Base-by-base conservation (phyloP, 768 basidiomycete species). In the Mycena leptocephala region DNA sequence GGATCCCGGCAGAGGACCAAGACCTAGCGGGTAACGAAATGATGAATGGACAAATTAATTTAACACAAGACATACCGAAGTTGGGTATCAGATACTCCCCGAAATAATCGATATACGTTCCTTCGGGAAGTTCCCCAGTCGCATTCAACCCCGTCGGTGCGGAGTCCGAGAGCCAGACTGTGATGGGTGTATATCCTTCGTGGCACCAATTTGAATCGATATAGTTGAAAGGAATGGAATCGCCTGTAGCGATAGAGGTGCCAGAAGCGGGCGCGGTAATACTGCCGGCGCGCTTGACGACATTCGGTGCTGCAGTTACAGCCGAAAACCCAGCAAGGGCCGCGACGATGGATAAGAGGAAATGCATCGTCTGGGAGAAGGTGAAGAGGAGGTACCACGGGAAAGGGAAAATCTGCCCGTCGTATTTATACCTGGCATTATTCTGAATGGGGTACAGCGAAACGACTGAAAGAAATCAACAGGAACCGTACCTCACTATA, bases 181-280 rank as follows among this genome's bases (percentile, higher is more conserved):
- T 74, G 32, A 74, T 67, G 46, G 72, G 56, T 1, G 72, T 67
- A 32, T 74, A 74, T 16, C 72, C 72, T 41, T 33, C 64, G 30
- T 74, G 51, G 56, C 72, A 74, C 64, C 56, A 59, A 24, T 74
- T 74, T 8, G n/a, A 24, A n/a, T 74, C 58, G 56, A 11, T 33
- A n/a, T 74, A 74, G 26, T 22, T 67, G 58, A 66, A 74, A 5
- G 64, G 32, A 32, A 67, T 67, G n/a, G 58, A 46, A 7, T 20
- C 41, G 26, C 72, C 72, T 16, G 65, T 67, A 56, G 16, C 61
- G 58, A 74, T 53, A 24, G 55, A 22, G 18, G 65, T 66, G n/a
- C 58, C 43, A 13, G 41, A 20, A 5, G 30, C 10, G 13, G 72
- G 72, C 32, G 32, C 56, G 14, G 58, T 37, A 33, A 71, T 63